Evolutionary conservation across 305 asterid species (phyloP), one percentile per base, ranked within the genome.

Genomic region (Rubia balearica): DNA sequence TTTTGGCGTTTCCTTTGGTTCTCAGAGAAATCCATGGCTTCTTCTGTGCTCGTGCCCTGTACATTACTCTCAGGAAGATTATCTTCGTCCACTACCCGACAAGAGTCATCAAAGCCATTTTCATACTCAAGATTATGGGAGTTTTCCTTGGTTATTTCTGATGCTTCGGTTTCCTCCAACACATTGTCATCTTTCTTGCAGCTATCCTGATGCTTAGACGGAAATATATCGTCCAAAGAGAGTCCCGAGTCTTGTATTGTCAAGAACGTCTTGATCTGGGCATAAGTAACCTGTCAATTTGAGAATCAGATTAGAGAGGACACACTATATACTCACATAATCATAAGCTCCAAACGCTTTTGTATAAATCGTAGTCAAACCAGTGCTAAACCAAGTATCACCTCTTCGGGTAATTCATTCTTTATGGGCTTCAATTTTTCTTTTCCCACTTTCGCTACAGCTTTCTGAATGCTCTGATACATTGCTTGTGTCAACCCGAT

Each of bases 371-470:
- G 57, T 19, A 11, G n/a, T 68, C 40, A 65, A 43, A 38, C 3
- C 12, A 41, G 4, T 14, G 30, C 33, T n/a, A 9, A 46, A 55
- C 55, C 13, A 41, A 72, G 49, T 3, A 79, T 71, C 77, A 93
- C 96, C 88, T 93, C 97, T 79, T 90, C 96, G 49, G 98, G 89
- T 76, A 93, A 82, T 83, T 93, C 97, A 51, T 68, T 81, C 82
- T 93, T 93, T 19, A 93, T 93, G 53, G 96, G 96, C 77, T 90
- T 93, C 70, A 93, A 72, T 83, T 87, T 90, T 14, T 89, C 95
- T 61, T 80, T 87, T 75, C 97, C 98, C 73, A 87, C 96, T 88
- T 82, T 89, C 40, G 82, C 70, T 60, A 81, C 79, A 40, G 74
- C 92, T 62, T 68, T 76, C 82, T 82, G 85, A 78, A 93, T 83